Conservation (phyloP, 345 rosid genomes). For the Melastoma malabathricum region DNA sequence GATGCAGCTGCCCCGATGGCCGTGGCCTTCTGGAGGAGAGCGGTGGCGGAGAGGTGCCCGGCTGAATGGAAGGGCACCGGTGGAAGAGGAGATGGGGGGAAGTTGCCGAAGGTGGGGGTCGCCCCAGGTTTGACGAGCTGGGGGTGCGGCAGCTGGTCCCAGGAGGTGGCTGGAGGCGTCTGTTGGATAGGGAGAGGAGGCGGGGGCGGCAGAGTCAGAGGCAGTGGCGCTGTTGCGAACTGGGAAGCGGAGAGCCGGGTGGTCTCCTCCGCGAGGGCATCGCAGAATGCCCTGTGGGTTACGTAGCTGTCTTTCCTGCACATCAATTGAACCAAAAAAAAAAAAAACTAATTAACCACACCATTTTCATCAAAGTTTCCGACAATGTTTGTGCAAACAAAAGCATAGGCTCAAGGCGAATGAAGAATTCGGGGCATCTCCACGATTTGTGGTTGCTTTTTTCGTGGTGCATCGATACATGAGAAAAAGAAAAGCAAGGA, state of each 20-base stretch:
- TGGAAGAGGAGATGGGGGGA: slow-evolving; percentile 11
- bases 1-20: slow-evolving; percentile 31
- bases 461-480: too few relatives aligned
- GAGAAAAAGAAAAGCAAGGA: too few relatives aligned
- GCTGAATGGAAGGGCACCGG: slow-evolving; percentile 20
- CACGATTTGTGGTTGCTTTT: too few relatives aligned
- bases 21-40: slow-evolving; percentile 85
- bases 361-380: not conserved
- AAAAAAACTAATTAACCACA: not conserved
- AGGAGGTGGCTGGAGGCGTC: slow-evolving; percentile 3
- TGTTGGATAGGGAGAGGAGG: slow-evolving; percentile 14
- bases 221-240: slow-evolving; percentile 13
- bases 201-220: slow-evolving; percentile 19
- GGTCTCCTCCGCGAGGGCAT: slow-evolving; percentile 83
- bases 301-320: slow-evolving; percentile 91
- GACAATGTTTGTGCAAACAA: too few relatives aligned
- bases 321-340: not conserved
- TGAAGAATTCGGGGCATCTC: too few relatives aligned
- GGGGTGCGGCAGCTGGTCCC: slow-evolving; percentile 10
- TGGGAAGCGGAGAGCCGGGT: slow-evolving; percentile 52
- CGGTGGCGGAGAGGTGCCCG: slow-evolving; percentile 66
- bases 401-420: too few relatives aligned
- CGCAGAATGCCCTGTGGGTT: slow-evolving; percentile 90
- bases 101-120: slow-evolving; percentile 9
- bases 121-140: slow-evolving; percentile 28